Evolutionary conservation across 2,329 filamentous ascomycete species (phyloP), one percentile per base, ranked within the genome.

Genomic region (Penicillium sp.): DNA sequence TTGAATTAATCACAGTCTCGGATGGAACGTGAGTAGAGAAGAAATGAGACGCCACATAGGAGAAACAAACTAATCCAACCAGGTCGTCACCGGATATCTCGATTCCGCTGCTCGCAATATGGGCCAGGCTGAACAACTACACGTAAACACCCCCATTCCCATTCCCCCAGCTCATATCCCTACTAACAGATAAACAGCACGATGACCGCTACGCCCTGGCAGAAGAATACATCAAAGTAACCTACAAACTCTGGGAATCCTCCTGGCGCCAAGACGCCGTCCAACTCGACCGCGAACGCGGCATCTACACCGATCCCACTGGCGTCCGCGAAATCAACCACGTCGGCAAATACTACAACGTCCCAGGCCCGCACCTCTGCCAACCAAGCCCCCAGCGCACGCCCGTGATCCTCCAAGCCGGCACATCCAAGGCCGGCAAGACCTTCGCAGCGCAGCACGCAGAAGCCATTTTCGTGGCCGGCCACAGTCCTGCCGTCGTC

Each of bases 211-310:
- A 88, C 56, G 75, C 72, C 6, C 77, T 80, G 28, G 84, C 77
- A 16, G 83, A 82, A 59, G 86, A 82, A 67, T 88, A 82, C 65
- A 72, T 83, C 63, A 71, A 78, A 52, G 81, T 85, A 22, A 77
- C 82, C 57, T 81, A 86, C 69, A 87, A 87, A 60, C 77, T 88
- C 1, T 78, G 82, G 65, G 78, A 87, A 59, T 82, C 79, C 0
- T 86, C 82, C 0, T 87, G 84, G 82, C 74, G 82, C 30, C 78
- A 82, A 46, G 82, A 86, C 60, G 84, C 85, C 0, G 81, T 88
- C 1, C 74, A 80, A 22, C 74, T 80, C 0, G 78, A 87, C 60
- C 76, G 78, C 10, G 69, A 79, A 48, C 76, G 72, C 5, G 80
- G 81, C 0, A 67, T 85, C 39, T 88, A 87, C 64, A 80, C 79